Evolutionary conservation across 129 eudicot genomes (phyloP).

Genomic region (Chrysanthemum makinoi): DNA sequence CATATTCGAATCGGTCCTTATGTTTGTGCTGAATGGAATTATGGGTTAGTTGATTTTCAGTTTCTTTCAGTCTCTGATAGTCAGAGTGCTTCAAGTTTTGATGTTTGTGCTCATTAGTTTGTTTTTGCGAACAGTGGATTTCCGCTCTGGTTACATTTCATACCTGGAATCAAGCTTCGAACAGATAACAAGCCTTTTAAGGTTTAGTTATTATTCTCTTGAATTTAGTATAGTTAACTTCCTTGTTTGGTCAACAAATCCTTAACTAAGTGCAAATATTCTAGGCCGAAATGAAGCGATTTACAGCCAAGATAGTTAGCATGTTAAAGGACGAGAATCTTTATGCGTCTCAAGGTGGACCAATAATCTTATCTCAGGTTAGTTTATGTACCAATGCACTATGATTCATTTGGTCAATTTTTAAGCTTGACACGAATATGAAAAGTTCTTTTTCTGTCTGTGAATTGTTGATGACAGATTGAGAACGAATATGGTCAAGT

Average conservation of each 20-base stretch:
- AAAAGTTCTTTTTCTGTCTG: not conserved
- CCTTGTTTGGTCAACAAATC: too few relatives aligned
- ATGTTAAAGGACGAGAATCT: slow-evolving; percentile 72
- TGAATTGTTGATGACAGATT: slow-evolving; percentile 38
- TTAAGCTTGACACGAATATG: slow-evolving; percentile 23
- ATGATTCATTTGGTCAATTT: not conserved
- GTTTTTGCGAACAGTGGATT: too few relatives aligned
- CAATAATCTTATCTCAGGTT: slow-evolving; percentile 87
- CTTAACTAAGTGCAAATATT: too few relatives aligned
- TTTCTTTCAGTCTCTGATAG: not conserved
- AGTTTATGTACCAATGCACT: not conserved
- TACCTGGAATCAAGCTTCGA: too few relatives aligned
- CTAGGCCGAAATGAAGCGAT: slow-evolving; percentile 50
- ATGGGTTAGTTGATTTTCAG: slow-evolving; percentile 35
- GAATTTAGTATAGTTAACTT: too few relatives aligned
- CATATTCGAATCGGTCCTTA: slow-evolving; percentile 79
- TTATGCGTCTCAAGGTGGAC: slow-evolving; percentile 87
- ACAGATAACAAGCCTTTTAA: too few relatives aligned
- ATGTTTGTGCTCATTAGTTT: too few relatives aligned
- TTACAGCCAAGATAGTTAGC: slow-evolving; percentile 60
- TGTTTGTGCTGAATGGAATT: slow-evolving; percentile 89
- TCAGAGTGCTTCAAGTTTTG: too few relatives aligned
- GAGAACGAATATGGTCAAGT: slow-evolving; percentile 83
- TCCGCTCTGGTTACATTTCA: too few relatives aligned
- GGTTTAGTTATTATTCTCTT: too few relatives aligned